These are phyloP conservation scores for Thinopyrum elongatum DNA, from an alignment of 176 grass and related monocot species.

Conservation along the genomic window DNA sequence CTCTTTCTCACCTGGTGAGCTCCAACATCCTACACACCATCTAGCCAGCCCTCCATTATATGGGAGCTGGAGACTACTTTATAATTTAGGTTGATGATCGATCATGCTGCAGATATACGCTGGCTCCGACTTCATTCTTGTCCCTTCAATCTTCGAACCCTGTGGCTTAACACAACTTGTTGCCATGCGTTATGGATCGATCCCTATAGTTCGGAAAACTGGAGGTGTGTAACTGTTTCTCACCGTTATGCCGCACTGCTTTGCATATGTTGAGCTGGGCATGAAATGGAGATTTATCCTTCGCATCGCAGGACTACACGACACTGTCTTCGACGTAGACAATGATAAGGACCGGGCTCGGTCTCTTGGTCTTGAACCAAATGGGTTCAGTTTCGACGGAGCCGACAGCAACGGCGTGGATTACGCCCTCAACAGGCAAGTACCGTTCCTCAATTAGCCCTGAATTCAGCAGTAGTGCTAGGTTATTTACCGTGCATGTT, in stretches of 20 bases:
- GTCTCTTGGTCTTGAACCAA: constrained; percentile 61
- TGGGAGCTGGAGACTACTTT: neutral
- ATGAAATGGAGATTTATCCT: neutral
- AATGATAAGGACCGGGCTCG: constrained; percentile 69
- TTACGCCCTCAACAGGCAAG: constrained; percentile 75
- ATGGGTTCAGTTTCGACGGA: constrained; percentile 85
- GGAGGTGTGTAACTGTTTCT: constrained; percentile 59
- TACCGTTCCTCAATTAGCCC: neutral
- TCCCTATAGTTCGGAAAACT: constrained; percentile 86
- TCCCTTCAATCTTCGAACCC: constrained; percentile 91
- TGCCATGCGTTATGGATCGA: constrained; percentile 85
- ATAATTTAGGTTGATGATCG: neutral
- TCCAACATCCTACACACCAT: neutral
- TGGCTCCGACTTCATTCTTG: constrained; percentile 83
- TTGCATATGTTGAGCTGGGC: neutral
- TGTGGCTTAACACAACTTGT: constrained; percentile 88
- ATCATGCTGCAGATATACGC: constrained; percentile 68
- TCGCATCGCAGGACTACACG: constrained; percentile 60
- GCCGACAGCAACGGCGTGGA: constrained; percentile 54
- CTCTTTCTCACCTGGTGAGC: constrained; percentile 85
- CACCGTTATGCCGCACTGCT: neutral
- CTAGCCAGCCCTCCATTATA: neutral
- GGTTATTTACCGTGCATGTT: neutral
- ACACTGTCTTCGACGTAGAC: constrained; percentile 85
- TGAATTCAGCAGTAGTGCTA: neutral